Percentiles rank a stretch among this genome's conserved stretches.
These are phyloP conservation scores for Erodium maritimum DNA, from an alignment of 345 rosid species.

Conservation along the genomic window DNA sequence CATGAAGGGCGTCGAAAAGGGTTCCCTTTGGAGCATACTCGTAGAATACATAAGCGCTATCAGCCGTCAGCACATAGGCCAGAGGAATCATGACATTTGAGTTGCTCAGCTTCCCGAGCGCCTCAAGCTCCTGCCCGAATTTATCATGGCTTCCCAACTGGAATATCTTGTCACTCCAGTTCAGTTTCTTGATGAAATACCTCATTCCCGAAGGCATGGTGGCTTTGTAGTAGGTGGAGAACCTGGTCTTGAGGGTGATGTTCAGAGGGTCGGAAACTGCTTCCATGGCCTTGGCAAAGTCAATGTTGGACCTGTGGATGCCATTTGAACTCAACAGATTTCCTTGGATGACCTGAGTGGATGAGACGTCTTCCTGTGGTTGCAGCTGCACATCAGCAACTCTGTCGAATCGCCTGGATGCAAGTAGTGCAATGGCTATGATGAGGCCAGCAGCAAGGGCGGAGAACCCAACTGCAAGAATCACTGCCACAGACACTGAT, in stretches of 20 bases:
- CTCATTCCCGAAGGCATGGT: constrained; percentile 62
- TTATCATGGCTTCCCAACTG: constrained; percentile 47
- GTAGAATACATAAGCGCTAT: constrained; percentile 65
- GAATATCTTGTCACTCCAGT: constrained; percentile 69
- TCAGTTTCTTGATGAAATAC: constrained; percentile 66
- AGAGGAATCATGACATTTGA: constrained; percentile 75
- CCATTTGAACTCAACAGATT: constrained; percentile 51
- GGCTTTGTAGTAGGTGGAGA: constrained; percentile 64
- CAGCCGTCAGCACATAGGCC: constrained; percentile 56
- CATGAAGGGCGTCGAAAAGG: constrained; percentile 52
- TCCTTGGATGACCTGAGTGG: constrained; percentile 41
- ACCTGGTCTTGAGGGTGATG: constrained; percentile 38
- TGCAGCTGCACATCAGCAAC: constrained; percentile 28
- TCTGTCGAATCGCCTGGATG: constrained; percentile 35
- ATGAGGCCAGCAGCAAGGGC: constrained; percentile 20
- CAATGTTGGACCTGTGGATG: constrained; percentile 47
- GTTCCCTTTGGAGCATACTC: constrained; percentile 48
- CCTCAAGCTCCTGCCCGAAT: constrained; percentile 55
- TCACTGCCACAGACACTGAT: constrained; percentile 18
- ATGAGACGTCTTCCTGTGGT: constrained; percentile 21
- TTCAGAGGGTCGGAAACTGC: constrained; percentile 39
- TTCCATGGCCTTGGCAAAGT: constrained; percentile 58
- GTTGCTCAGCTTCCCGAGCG: constrained; percentile 64
- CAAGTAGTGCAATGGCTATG: constrained; percentile 13
- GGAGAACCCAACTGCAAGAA: constrained; percentile 27